Base-by-base conservation (phyloP, 306 rosid species). In the Gastrolobium villosum region DNA sequence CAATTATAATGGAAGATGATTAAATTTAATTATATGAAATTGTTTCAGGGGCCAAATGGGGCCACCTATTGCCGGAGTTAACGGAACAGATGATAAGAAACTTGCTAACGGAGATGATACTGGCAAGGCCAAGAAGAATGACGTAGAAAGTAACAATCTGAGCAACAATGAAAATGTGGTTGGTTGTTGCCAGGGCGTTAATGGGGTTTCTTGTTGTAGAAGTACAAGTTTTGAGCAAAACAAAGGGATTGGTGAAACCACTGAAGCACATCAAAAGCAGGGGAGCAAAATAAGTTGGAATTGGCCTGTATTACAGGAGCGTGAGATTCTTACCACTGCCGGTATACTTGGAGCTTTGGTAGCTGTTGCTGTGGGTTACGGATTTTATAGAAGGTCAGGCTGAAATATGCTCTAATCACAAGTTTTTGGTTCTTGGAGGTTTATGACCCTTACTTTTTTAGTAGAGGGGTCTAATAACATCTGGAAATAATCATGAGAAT, bases 121-220 rank as follows among this genome's bases (percentile, higher is more conserved):
- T 41, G 32, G n/a, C 71, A 77, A 65, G 79, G 39, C 35, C 83
- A 76, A 68, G 74, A 67, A 78, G 56, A 77, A 55, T 44, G 31
- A 44, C 10, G 56, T 31, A 13, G 82, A 76, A 54, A 82, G 68
- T 64, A 57, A 35, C 75, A 45, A 71, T 34, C 64, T 44, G 30
- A 75, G 75, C 72, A 84, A 34, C 76, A 70, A 55, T 8, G 79
- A 74, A 74, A 82, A 81, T 28, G 64, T 81, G 74, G 83, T 6
- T 59, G 88, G 88, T 39, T 85, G 88, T 71, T 85, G 88, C 70
- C 86, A 81, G 86, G 96, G 94, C 70, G 90, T 77, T 73, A 88
- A 87, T 83, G 96, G 98, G 53, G 80, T 87, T 78, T 84, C 92
- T 28, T 94, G 98, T 76, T 94, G 99, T 87, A 83, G 78, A 87